phyloP scores from a whole-genome alignment of 2,329 filamentous ascomycete species.

The Malbranchea cinnamomea region DNA sequence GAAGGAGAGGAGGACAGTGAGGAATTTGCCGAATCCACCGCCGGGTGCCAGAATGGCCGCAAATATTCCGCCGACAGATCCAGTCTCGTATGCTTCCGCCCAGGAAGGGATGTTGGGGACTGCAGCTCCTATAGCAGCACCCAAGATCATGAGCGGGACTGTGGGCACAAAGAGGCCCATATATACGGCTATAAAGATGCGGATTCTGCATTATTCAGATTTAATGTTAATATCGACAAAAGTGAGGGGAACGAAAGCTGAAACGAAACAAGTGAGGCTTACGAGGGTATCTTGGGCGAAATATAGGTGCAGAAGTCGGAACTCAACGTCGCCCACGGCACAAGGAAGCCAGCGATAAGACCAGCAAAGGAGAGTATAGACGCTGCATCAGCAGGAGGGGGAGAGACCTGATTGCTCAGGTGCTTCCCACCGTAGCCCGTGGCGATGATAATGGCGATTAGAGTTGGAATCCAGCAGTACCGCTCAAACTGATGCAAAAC shows the following conservation, averaged over 20 bases:
- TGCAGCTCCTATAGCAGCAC: slow-evolving; percentile 49
- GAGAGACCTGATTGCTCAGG: slow-evolving; percentile 8
- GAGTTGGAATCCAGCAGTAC: slow-evolving; percentile 19
- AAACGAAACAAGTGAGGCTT: slow-evolving; percentile 2
- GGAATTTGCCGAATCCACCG: slow-evolving; percentile 49
- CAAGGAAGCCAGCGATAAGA: slow-evolving; percentile 14
- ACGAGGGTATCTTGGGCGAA: slow-evolving; percentile 9
- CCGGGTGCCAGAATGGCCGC: slow-evolving; percentile 31
- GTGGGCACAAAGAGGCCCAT: slow-evolving; percentile 41
- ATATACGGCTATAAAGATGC: slow-evolving; percentile 10
- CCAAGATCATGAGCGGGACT: slow-evolving; percentile 45
- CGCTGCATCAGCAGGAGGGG: slow-evolving; percentile 7
- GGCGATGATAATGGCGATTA: slow-evolving; percentile 11
- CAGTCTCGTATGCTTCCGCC: slow-evolving; percentile 40
- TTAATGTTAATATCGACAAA: neutral
- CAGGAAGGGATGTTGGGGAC: slow-evolving; percentile 38
- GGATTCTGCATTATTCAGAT: slow-evolving; percentile 5
- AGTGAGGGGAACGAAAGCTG: neutral
- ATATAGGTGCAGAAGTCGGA: slow-evolving; percentile 11
- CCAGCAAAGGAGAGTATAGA: slow-evolving; percentile 13
- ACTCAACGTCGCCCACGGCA: slow-evolving; percentile 13
- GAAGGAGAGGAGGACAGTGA: slow-evolving; percentile 48
- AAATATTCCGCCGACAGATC: slow-evolving; percentile 48
- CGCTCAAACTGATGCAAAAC: slow-evolving; percentile 56
- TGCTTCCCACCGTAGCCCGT: slow-evolving; percentile 12